phyloP scores from a whole-genome alignment of 2,329 filamentous ascomycete genomes.

The Parastagonospora nodorum region DNA sequence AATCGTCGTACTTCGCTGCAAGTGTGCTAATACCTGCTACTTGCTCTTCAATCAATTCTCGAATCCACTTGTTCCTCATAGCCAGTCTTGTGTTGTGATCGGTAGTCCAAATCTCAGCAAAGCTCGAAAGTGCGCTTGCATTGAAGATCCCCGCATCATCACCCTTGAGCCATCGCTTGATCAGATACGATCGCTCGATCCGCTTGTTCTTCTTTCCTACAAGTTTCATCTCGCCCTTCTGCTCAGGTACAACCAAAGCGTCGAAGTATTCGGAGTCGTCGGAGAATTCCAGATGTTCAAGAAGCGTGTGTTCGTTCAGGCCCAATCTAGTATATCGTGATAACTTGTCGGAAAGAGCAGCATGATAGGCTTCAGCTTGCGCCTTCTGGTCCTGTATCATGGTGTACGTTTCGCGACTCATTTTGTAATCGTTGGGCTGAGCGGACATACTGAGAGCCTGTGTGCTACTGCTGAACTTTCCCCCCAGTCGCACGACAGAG shows the following conservation, averaged over 20 bases:
- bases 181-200: slow-evolving; percentile 57
- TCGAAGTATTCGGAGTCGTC: slow-evolving; percentile 59
- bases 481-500: slow-evolving; percentile 66
- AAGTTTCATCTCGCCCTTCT: slow-evolving; percentile 52
- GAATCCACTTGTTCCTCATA: slow-evolving; percentile 37
- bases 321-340: slow-evolving; percentile 8
- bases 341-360: slow-evolving; percentile 16
- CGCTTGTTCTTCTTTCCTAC: slow-evolving; percentile 55
- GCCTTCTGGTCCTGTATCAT: slow-evolving; percentile 52
- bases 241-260: slow-evolving; percentile 60
- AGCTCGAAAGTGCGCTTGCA: slow-evolving; percentile 29
- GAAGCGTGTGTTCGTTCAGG: slow-evolving; percentile 27
- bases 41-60: slow-evolving; percentile 55
- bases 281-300: slow-evolving; percentile 61
- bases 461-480: slow-evolving; percentile 60
- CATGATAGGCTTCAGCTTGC: slow-evolving; percentile 42
- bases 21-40: slow-evolving; percentile 49
- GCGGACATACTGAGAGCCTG: slow-evolving; percentile 53
- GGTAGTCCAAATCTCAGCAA: slow-evolving; percentile 60
- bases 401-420: slow-evolving; percentile 42
- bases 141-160: slow-evolving; percentile 53
- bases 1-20: slow-evolving; percentile 50
- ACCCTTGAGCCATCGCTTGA: slow-evolving; percentile 59
- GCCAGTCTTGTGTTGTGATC: slow-evolving; percentile 40
- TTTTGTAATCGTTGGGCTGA: slow-evolving; percentile 44